phyloP scores from a whole-genome alignment of 1,284 basidiomycete genomes.

The Trametes polyzona region DNA sequence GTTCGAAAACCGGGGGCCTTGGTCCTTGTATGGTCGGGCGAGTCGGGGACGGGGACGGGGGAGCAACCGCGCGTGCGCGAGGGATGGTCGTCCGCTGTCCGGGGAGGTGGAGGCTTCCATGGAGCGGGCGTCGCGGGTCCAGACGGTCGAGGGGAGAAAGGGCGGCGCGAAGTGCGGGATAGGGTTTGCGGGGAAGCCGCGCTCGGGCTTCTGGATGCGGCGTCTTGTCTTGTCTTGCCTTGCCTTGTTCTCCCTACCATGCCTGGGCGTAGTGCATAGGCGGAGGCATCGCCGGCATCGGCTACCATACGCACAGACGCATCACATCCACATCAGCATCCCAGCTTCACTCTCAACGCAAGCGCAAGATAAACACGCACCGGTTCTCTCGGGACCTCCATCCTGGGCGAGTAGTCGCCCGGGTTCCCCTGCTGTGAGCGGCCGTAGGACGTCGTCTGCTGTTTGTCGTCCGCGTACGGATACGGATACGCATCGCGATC shows the following conservation, averaged over 20 bases:
- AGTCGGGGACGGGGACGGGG: neutral
- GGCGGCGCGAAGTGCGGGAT: too few species aligned
- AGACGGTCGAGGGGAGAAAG: too few species aligned
- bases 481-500: neutral
- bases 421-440: too few species aligned
- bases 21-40: neutral
- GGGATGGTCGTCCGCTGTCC: neutral
- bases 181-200: neutral
- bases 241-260: too few species aligned
- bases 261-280: constrained; percentile 17
- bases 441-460: constrained; percentile 3
- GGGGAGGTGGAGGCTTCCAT: neutral
- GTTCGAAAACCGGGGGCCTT: neutral
- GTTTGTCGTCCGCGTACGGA: neutral
- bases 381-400: constrained; percentile 16
- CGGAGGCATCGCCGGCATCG: constrained; percentile 5
- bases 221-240: too few species aligned
- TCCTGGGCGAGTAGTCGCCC: constrained; percentile 10
- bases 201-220: neutral
- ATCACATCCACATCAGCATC: neutral
- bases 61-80: neutral
- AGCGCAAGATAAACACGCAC: constrained; percentile 5
- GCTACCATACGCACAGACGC: too few species aligned
- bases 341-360: neutral
- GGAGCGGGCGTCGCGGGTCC: too few species aligned